Conservation (phyloP, 148 eudicot genomes). For the Vaccinium macrocarpon region DNA sequence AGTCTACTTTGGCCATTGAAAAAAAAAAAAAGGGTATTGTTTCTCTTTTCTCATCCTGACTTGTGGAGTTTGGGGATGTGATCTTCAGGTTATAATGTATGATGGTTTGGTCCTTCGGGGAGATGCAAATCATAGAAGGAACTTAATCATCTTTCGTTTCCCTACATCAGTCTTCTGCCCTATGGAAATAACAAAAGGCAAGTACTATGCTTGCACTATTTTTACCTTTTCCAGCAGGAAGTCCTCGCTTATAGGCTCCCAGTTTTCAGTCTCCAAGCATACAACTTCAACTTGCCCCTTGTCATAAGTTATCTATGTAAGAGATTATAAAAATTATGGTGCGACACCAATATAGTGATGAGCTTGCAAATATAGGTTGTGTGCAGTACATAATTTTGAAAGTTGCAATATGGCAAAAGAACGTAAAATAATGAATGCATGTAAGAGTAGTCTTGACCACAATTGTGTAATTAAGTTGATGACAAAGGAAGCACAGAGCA, state of each 20-base stretch:
- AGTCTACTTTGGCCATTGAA: not conserved
- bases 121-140: conserved; percentile 7
- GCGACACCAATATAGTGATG: not conserved
- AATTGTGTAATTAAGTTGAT: not conserved
- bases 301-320: conserved; percentile 16
- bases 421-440: not conserved
- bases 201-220: not conserved
- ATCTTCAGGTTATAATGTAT: not conserved
- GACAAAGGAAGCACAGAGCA: not conserved
- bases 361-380: not conserved
- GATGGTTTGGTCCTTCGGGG: not conserved
- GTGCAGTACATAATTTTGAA: not conserved
- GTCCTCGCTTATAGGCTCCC: conserved; percentile 19
- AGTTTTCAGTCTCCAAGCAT: conserved; percentile 18
- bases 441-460: not conserved
- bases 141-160: not conserved
- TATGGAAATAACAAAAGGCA: not conserved
- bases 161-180: not conserved
- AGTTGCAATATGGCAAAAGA: not conserved
- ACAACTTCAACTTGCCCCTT: conserved; percentile 23
- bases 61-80: not conserved
- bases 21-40: not conserved
- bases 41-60: not conserved
- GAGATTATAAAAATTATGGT: not conserved
- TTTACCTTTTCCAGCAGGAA: conserved; percentile 14